Conservation (phyloP, 2,329 filamentous ascomycete genomes). For the Aspergillus versicolor region DNA sequence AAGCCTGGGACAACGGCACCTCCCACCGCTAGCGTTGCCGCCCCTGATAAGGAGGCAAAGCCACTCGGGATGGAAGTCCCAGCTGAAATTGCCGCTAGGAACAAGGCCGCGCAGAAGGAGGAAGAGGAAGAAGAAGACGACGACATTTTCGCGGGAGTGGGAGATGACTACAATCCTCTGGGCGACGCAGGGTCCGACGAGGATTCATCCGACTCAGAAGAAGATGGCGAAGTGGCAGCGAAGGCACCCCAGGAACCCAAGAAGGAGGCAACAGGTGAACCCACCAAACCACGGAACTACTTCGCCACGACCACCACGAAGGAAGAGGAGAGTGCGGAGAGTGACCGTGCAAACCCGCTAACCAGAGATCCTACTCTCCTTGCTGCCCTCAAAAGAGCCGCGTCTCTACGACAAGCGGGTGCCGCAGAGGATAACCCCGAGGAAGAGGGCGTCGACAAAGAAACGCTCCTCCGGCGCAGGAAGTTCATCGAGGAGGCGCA, state of each 20-base stretch:
- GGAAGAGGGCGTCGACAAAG: slow-evolving; percentile 55
- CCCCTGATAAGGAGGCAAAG: slow-evolving; percentile 46
- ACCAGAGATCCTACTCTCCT: slow-evolving; percentile 75
- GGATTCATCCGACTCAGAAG: slow-evolving; percentile 42
- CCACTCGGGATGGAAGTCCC: slow-evolving; percentile 54
- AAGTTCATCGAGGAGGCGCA: slow-evolving; percentile 67
- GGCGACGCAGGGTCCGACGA: slow-evolving; percentile 52
- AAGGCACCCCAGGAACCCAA: slow-evolving; percentile 9
- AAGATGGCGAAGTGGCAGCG: slow-evolving; percentile 21
- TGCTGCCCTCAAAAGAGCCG: slow-evolving; percentile 82
- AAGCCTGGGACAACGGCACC: slow-evolving; percentile 26
- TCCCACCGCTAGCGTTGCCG: slow-evolving; percentile 29
- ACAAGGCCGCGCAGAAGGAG: slow-evolving; percentile 29
- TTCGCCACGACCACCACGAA: slow-evolving; percentile 37
- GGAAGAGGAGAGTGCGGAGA: slow-evolving; percentile 53
- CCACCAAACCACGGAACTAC: slow-evolving; percentile 47
- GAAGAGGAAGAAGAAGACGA: slow-evolving; percentile 60
- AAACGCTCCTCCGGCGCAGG: slow-evolving; percentile 67
- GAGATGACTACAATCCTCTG: slow-evolving; percentile 61
- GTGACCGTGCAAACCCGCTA: slow-evolving; percentile 39
- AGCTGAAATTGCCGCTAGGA: slow-evolving; percentile 39
- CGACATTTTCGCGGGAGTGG: slow-evolving; percentile 63
- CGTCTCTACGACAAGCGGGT: slow-evolving; percentile 53
- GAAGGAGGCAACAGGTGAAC: slow-evolving; percentile 14
- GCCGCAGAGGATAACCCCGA: slow-evolving; percentile 41